A percentile compares a stretch with the other conserved stretches of the same genome.
These are phyloP conservation scores for Podospora pseudoanserina DNA, from an alignment of 495 filamentous ascomycete genomes.

Conservation along the genomic window DNA sequence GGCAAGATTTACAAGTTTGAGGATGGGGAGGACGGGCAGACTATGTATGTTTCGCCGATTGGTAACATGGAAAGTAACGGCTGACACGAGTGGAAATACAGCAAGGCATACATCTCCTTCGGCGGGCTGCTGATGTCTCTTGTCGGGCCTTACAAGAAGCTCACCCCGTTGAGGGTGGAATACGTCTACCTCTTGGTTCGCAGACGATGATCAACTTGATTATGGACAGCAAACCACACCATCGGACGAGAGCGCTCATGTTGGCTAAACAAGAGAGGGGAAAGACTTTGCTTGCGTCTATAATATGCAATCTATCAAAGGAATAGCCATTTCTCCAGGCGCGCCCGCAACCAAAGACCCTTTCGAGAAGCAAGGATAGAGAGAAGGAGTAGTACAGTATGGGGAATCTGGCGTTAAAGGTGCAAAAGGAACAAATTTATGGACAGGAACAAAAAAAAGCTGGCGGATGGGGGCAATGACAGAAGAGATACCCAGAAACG, in stretches of 20 bases:
- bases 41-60: constrained; percentile 62
- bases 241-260: background rate
- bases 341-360: background rate
- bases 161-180: constrained; percentile 84
- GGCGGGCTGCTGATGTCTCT: constrained; percentile 86
- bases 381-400: background rate
- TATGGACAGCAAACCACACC: background rate
- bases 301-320: constrained; percentile 5
- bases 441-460: constrained; percentile 2
- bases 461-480: constrained; percentile 8
- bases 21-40: constrained; percentile 72
- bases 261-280: background rate
- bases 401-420: constrained; percentile 20
- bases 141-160: constrained; percentile 92
- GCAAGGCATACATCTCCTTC: constrained; percentile 89
- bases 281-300: constrained; percentile 5
- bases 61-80: background rate
- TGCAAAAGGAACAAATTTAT: constrained; percentile 8
- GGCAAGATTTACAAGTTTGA: constrained; percentile 98
- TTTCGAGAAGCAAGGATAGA: background rate
- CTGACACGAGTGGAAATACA: constrained; percentile 33
- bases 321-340: background rate
- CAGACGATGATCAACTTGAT: constrained; percentile 64
- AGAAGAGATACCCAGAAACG: constrained; percentile 29
- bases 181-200: constrained; percentile 80